Evolutionary conservation across 495 filamentous ascomycete species (phyloP).

Genomic region (Neurospora discreta): DNA sequence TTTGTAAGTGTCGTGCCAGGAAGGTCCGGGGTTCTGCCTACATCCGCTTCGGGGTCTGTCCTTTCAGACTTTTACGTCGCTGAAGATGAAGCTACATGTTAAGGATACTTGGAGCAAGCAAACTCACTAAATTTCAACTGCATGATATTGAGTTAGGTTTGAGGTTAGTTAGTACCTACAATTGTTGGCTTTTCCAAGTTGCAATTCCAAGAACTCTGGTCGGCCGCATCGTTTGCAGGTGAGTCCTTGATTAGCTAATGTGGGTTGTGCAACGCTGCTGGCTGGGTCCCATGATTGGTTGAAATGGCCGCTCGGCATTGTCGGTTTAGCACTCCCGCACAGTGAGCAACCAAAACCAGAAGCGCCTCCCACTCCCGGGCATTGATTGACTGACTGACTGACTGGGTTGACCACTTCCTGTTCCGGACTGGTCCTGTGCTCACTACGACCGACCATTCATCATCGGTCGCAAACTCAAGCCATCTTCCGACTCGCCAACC

Average conservation of each 20-base stretch:
- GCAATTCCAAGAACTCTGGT: not conserved
- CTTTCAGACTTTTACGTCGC: not conserved
- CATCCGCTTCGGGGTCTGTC: not conserved
- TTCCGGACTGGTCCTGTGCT: not conserved
- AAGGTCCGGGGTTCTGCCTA: not conserved
- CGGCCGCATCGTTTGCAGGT: not conserved
- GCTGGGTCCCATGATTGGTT: not conserved
- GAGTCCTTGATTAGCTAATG: not conserved
- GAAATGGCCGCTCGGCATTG: not conserved
- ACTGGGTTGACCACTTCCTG: not conserved
- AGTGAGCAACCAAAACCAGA: not conserved
- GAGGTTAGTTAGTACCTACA: not conserved
- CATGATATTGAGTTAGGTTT: not conserved
- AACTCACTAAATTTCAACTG: not conserved
- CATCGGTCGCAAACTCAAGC: not conserved
- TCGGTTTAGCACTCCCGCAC: not conserved
- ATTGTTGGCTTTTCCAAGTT: not conserved
- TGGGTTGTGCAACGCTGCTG: not conserved
- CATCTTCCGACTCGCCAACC: not conserved
- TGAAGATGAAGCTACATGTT: not conserved
- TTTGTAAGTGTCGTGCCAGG: not conserved
- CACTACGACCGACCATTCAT: not conserved
- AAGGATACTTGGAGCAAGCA: not conserved
- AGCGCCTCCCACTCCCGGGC: not conserved
- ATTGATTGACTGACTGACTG: not conserved